These are phyloP conservation scores for Aspergillus hancockii DNA, from an alignment of 495 filamentous ascomycete species.

Conservation along the genomic window DNA sequence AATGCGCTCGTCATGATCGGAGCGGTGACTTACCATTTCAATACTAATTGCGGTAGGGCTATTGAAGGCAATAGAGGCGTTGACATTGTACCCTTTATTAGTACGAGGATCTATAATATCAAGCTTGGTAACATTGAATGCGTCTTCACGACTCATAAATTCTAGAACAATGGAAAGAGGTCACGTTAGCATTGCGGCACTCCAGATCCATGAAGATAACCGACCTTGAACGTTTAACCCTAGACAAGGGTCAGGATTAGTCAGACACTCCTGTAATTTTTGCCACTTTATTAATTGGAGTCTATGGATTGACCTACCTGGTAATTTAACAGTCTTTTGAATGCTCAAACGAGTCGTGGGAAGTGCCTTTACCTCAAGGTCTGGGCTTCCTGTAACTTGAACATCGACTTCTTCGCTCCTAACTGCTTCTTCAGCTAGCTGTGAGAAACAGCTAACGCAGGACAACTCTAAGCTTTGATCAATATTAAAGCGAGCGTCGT, in stretches of 20 bases:
- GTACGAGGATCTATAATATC: slow-evolving; percentile 21
- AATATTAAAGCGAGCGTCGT: slow-evolving; percentile 20
- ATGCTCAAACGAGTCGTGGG: slow-evolving; percentile 34
- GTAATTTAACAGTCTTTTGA: slow-evolving; percentile 29
- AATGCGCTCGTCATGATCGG: not conserved
- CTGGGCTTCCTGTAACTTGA: slow-evolving; percentile 24
- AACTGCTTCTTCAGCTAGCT: slow-evolving; percentile 24
- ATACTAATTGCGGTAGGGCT: slow-evolving; percentile 29
- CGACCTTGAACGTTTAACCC: slow-evolving; percentile 31
- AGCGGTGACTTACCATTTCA: slow-evolving; percentile 23
- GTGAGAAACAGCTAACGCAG: slow-evolving; percentile 31
- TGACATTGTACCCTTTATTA: slow-evolving; percentile 34
- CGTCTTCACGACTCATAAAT: slow-evolving; percentile 23
- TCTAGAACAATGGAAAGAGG: slow-evolving; percentile 18
- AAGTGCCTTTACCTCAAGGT: slow-evolving; percentile 25
- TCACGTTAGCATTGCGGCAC: not conserved
- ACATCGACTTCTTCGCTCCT: slow-evolving; percentile 26
- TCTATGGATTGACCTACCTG: slow-evolving; percentile 9
- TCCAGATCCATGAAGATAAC: not conserved
- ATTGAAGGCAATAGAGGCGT: slow-evolving; percentile 29
- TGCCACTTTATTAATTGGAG: not conserved
- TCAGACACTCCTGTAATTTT: not conserved
- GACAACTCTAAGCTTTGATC: slow-evolving; percentile 32
- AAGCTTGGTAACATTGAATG: slow-evolving; percentile 30
- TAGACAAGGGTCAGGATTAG: slow-evolving; percentile 2